Base-by-base conservation (phyloP, 805 yeast species). In the Ogataea parapolymorpha region DNA sequence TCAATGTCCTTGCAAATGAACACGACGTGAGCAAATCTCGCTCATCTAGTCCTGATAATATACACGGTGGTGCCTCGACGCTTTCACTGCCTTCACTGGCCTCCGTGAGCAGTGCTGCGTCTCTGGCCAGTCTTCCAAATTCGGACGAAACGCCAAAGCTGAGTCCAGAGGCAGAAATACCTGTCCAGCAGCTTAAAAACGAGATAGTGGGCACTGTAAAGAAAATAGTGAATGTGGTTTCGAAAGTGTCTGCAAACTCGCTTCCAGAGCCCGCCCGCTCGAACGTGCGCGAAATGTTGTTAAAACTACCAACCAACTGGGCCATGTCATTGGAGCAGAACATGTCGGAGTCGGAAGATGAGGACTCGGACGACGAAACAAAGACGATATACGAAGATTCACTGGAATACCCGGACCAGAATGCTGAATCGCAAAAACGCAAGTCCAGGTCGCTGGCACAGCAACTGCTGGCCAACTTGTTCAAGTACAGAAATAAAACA, bases 201-300 rank as follows among this genome's bases (percentile, higher is more conserved):
- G 99, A 91, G 51, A 87, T 91, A 26, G 82, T 90, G 7, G 76
- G 85, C 0, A 93, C 97, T 0, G 90, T 93, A 18, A 86, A 87
- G 59, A 91, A 88, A 58, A 88, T 89, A 34, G 89, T 90, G 26
- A 78, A 80, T 29, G 78, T 91, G 27, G 85, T 93, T 9, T 86
- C 97, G 3, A 85, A 85, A 48, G 86, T 87, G 51, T 85, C 89
- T 1, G 88, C 90, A 0, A 77, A 72, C 44, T 77, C 88, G 3
- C 61, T 84, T 25, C 87, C 89, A 6, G 88, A 82, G 49, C 85
- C 86, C 3, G 88, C 89, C 6, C 76, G 95, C 49, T 69, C 83
- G 2, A 81, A 84, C 37, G 95, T 93, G 11, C 73, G 97, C 26
- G 85, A 83, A 47, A 81, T 84, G 27, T 72, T 91, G 12, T 68